Evolutionary conservation across 805 yeast genomes (phyloP), one percentile per base, ranked within the genome.

Genomic region (Priceomyces melissophilus): DNA sequence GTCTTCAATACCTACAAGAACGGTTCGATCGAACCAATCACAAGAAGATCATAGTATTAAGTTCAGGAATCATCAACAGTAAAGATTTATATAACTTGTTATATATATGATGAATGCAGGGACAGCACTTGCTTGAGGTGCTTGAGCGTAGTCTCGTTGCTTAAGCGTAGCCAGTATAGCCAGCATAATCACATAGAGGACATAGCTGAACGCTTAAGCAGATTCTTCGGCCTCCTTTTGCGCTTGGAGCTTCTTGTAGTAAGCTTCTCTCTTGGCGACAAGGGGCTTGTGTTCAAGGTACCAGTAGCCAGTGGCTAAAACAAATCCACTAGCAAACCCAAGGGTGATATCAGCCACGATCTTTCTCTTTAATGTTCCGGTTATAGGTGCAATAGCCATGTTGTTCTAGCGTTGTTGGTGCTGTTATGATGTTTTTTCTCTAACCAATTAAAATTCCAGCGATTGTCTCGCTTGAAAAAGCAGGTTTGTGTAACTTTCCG

Each of bases 301-400:
- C 93, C 91, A 89, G 69, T 75, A 77, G 49, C 75, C 71, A 46
- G 83, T 89, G 58, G 81, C 76, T 53, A 67, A 51, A 30, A 64
- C 77, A 44, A 77, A 67, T 42, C 91, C 91, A 49, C 59, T 55
- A 41, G 55, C 76, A 67, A 79, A 75, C 46, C 93, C 95, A 49
- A 83, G 67, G 54, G 80, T 49, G 63, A 90, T 79, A 58, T 90
- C 96, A 53, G 84, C 78, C 61, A 82, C 74, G 66, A 87, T 79
- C 71, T 82, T 85, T 75, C 79, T 86, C 71, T 79, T 87, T 53
- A 90, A 76, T 47, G 84, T 71, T 53, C 96, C 96, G 40, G 82
- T 78, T 58, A 90, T 87, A 57, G 95, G 93, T 60, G 91, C 86
- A 60, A 87, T 75, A 65, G 89, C 84, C 84, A 82, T 84, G 42